Evolutionary conservation across 495 filamentous ascomycete genomes (phyloP).

Genomic region (Neurospora hispaniola): DNA sequence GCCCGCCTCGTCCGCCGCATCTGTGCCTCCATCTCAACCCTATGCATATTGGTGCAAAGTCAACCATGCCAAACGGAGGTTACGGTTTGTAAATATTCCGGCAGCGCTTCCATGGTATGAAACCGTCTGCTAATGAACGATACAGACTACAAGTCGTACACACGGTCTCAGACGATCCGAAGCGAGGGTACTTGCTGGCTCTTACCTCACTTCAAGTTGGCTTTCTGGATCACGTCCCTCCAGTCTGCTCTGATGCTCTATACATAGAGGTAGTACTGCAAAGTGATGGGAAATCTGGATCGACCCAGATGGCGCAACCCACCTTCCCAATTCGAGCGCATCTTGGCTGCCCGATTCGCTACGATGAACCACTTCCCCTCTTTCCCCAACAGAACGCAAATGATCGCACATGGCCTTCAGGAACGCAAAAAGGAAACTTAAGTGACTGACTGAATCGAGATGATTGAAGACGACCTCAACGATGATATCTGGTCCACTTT

Average conservation of each 20-base stretch:
- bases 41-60: slow-evolving; percentile 10
- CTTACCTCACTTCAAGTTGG: not conserved
- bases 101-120: not conserved
- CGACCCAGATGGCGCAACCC: not conserved
- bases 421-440: not conserved
- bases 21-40: slow-evolving; percentile 8
- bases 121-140: not conserved
- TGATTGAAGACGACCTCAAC: not conserved
- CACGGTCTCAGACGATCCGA: not conserved
- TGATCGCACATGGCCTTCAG: not conserved
- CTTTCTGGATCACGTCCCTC: not conserved
- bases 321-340: slow-evolving; percentile 9
- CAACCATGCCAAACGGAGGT: not conserved
- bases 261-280: too few species aligned
- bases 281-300: not conserved
- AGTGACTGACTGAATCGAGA: not conserved
- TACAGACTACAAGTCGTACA: not conserved
- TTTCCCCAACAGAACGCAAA: not conserved
- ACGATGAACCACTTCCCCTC: not conserved
- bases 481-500: not conserved
- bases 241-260: not conserved
- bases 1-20: not conserved
- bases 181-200: not conserved
- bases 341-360: slow-evolving; percentile 5
- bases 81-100: not conserved